Evolutionary conservation across 371 early-diverging fungal genomes (phyloP), one percentile per base, ranked within the genome.

Genomic region (Syncephalis fuscata): DNA sequence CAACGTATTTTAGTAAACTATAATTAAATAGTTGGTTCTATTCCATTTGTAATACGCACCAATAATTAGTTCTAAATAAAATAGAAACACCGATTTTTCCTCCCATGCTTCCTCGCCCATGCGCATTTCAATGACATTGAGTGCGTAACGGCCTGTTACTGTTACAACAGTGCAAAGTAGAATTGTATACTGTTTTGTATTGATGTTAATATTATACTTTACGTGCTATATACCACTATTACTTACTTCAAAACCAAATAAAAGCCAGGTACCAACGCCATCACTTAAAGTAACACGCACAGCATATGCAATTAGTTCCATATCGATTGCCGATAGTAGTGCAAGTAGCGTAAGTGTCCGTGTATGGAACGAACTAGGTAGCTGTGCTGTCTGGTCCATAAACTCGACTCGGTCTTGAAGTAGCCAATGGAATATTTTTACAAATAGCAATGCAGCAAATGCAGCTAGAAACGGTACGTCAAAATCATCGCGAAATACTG

Each of bases 361-460:
- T 48, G 80, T 53, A 65, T 88, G 76, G 66, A 76, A 81, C 1
- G 66, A 54, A 3, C 66, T 27, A 1, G 81, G 68, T 27, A 74
- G 63, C 19, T 69, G 66, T 1, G 83, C 73, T 8, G 83, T 64
- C 63, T 91, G 88, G 49, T 86, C 88, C 88, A 91, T 88, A 57
- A 85, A 92, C 48, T 87, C 88, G 26, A 94, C 84, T 1, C 94
- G 74, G 62, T 92, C 93, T 58, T 81, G 79, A 43, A 80, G 70
- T 44, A 96, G 63, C 97, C 97, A 96, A 60, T 96, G 97, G 60
- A 94, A 92, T 46, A 87, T 80, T 60, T 94, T 93, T 40, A 88
- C 61, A 54, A 92, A 79, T 10, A 93, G 66, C 19, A 96, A 65
- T 1, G 84, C 60, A 1, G 77, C 81, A 62, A 96, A 87, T 32